Evolutionary conservation across 2,329 filamentous ascomycete species (phyloP).

Genomic region (Ophioceras dolichostomum): DNA sequence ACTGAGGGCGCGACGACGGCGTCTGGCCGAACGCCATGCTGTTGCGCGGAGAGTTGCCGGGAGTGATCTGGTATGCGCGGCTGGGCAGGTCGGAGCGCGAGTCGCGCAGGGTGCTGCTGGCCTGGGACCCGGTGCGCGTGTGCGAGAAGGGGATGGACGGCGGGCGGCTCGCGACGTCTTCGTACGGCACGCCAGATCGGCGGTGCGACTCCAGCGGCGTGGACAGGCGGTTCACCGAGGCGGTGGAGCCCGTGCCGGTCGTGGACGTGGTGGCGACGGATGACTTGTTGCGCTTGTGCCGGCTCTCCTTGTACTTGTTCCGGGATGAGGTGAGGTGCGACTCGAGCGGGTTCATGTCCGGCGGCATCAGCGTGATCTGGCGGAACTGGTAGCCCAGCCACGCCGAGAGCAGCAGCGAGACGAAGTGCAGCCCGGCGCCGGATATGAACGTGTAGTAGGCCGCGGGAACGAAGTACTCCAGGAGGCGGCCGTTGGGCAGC

Average conservation of each 20-base stretch:
- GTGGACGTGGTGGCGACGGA: slow-evolving; percentile 36
- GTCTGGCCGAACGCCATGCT: slow-evolving; percentile 26
- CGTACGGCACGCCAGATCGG: slow-evolving; percentile 29
- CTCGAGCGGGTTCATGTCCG: slow-evolving; percentile 92
- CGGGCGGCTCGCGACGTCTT: slow-evolving; percentile 29
- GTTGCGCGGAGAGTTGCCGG: slow-evolving; percentile 28
- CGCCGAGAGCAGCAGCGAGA: slow-evolving; percentile 58
- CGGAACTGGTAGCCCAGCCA: slow-evolving; percentile 72
- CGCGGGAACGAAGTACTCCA: slow-evolving; percentile 48
- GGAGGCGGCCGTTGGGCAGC: slow-evolving; percentile 41
- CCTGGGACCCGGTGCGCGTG: slow-evolving; percentile 54
- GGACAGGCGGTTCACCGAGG: slow-evolving; percentile 49
- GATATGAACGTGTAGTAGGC: slow-evolving; percentile 57
- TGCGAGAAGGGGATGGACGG: slow-evolving; percentile 67
- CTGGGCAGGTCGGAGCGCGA: slow-evolving; percentile 42
- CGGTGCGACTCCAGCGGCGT: slow-evolving; percentile 27
- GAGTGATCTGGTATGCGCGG: slow-evolving; percentile 39
- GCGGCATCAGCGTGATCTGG: slow-evolving; percentile 69
- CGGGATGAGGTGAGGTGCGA: slow-evolving; percentile 65
- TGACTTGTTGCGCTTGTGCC: slow-evolving; percentile 64
- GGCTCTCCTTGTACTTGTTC: slow-evolving; percentile 1
- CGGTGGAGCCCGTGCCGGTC: slow-evolving; percentile 12
- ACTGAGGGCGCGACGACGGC: slow-evolving; percentile 12
- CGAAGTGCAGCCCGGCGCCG: slow-evolving; percentile 54
- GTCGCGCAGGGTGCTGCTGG: slow-evolving; percentile 30